A percentile compares a stretch with the other conserved stretches of the same genome.
Evolutionary conservation across 768 basidiomycete genomes (phyloP).

Genomic region (Suillus americanus): DNA sequence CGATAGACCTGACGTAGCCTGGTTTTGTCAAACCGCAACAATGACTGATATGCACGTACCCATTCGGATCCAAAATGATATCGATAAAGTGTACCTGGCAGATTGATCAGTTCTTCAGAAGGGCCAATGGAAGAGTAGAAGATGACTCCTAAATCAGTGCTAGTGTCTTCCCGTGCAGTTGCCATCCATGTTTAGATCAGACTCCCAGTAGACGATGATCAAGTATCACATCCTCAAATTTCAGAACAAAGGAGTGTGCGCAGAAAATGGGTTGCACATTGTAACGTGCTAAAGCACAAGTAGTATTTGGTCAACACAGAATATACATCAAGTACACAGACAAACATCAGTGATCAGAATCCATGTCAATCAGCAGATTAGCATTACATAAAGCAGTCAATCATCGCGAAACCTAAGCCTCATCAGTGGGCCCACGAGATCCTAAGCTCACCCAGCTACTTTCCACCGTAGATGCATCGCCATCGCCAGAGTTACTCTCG

Average conservation of each 20-base stretch:
- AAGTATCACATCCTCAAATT: background rate
- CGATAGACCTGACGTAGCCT: constrained; percentile 45
- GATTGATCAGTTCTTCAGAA: background rate
- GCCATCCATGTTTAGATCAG: background rate
- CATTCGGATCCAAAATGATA: background rate
- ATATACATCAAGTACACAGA: background rate
- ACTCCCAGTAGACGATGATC: background rate
- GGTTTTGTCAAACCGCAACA: constrained; percentile 20
- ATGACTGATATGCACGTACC: background rate
- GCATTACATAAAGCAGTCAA: too few relatives aligned
- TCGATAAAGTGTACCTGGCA: background rate
- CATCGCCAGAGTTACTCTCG: constrained; percentile 61
- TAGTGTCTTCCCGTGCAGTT: background rate
- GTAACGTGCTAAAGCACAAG: background rate
- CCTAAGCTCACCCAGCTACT: constrained; percentile 73
- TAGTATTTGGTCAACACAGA: constrained; percentile 1
- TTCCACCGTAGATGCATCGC: constrained; percentile 47
- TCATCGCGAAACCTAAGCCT: constrained; percentile 4
- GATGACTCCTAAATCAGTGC: background rate
- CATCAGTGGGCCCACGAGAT: constrained; percentile 19
- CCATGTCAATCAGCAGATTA: background rate
- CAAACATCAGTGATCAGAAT: background rate
- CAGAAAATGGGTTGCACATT: background rate
- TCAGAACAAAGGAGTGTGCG: constrained; percentile 2
- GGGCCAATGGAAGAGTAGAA: background rate